These are phyloP conservation scores for Trichosporon sp. DNA, from an alignment of 1,284 basidiomycete species.

Conservation along the genomic window DNA sequence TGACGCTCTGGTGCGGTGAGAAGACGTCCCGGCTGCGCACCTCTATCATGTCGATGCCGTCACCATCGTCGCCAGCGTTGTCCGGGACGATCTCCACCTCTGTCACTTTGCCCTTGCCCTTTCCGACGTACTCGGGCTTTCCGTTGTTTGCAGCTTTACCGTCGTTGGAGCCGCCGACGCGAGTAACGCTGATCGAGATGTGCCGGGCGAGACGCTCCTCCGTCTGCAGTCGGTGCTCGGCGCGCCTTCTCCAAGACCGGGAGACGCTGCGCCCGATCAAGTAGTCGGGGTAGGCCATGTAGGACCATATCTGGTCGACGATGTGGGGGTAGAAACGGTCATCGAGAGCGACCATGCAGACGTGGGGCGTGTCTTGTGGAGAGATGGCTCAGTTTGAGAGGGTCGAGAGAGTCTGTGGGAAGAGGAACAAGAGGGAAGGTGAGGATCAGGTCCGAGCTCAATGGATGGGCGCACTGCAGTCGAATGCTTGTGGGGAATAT, in stretches of 20 bases:
- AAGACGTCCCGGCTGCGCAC: not conserved
- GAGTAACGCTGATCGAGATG: not conserved
- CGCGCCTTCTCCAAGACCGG: not conserved
- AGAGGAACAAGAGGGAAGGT: no score
- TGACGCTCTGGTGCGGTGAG: not conserved
- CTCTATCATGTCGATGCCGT: not conserved
- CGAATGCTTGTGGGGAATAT: no score
- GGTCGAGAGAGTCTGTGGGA: no score
- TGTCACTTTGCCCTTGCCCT: not conserved
- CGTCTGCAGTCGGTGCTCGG: not conserved
- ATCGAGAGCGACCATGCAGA: conserved; percentile 8
- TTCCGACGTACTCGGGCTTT: not conserved
- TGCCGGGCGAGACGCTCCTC: not conserved
- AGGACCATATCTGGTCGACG: conserved; percentile 11
- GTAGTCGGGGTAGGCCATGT: conserved; percentile 4
- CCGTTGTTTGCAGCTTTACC: not conserved
- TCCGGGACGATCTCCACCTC: not conserved
- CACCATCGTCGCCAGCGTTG: not conserved
- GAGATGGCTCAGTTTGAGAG: no score
- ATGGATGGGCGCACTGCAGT: no score
- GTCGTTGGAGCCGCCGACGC: not conserved
- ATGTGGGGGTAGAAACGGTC: conserved; percentile 5
- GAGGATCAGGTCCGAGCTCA: no score
- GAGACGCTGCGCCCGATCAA: not conserved
- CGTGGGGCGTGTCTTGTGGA: no score